Conservation (phyloP, 805 yeast genomes). For the Priceomyces haplophilus region DNA sequence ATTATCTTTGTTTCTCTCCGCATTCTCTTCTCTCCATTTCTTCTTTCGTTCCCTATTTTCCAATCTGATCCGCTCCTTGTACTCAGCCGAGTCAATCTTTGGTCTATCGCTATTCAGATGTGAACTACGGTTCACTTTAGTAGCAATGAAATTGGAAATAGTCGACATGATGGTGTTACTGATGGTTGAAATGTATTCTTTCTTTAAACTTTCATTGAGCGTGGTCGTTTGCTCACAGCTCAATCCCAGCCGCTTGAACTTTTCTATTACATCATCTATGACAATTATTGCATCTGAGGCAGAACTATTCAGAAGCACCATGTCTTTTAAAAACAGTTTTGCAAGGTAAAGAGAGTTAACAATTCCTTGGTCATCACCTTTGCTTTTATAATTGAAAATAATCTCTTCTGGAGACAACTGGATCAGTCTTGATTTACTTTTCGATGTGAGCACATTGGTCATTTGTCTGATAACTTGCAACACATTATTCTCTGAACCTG, state of each 20-base stretch:
- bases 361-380: slow-evolving; percentile 21
- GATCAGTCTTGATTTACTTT: slow-evolving; percentile 11
- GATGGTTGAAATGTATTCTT: slow-evolving; percentile 12
- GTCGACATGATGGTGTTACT: slow-evolving; percentile 21
- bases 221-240: slow-evolving; percentile 3
- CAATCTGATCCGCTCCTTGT: slow-evolving; percentile 54
- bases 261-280: slow-evolving; percentile 21
- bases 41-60: slow-evolving; percentile 78
- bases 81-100: slow-evolving; percentile 32
- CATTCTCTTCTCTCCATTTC: slow-evolving; percentile 79
- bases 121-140: slow-evolving; percentile 15
- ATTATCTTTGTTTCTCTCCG: slow-evolving; percentile 79
- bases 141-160: slow-evolving; percentile 21
- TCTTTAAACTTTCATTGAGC: slow-evolving; percentile 3
- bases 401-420: slow-evolving; percentile 18
- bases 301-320: slow-evolving; percentile 9
- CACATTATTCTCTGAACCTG: slow-evolving; percentile 24
- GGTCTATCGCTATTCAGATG: slow-evolving; percentile 21
- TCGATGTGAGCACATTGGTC: slow-evolving; percentile 30
- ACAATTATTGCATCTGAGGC: slow-evolving; percentile 20
- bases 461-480: slow-evolving; percentile 38
- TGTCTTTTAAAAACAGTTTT: slow-evolving; percentile 24
- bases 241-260: slow-evolving; percentile 9
- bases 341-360: slow-evolving; percentile 31
- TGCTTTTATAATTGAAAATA: slow-evolving; percentile 19